Percentiles rank a stretch among this genome's conserved stretches.
Evolutionary conservation across 2,329 filamentous ascomycete genomes (phyloP).

Genomic region (Pseudomassariella vexata): DNA sequence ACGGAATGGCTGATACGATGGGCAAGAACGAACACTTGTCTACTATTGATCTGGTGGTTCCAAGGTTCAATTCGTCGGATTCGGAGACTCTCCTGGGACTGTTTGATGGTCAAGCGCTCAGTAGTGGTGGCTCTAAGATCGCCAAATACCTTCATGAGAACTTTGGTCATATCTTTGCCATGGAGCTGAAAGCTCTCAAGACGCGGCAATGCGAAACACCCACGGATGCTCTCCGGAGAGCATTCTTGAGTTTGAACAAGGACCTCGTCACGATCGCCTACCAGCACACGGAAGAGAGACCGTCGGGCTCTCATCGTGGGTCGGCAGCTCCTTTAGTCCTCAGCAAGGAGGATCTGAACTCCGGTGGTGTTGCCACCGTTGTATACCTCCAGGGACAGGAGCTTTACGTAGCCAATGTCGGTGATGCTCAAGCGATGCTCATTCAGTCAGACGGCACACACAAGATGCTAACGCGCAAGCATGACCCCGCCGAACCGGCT

Average conservation of each 20-base stretch:
- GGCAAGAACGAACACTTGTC: constrained; percentile 92
- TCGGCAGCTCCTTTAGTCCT: constrained; percentile 70
- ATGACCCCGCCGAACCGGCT: constrained; percentile 80
- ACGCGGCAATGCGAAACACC: constrained; percentile 66
- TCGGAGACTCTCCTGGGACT: constrained; percentile 88
- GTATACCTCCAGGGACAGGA: constrained; percentile 86
- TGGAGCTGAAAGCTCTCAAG: constrained; percentile 73
- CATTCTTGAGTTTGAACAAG: constrained; percentile 88
- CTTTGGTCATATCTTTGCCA: constrained; percentile 77
- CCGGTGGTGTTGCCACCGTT: constrained; percentile 87
- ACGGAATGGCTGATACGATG: constrained; percentile 95
- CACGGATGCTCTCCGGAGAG: constrained; percentile 74
- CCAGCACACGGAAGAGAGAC: constrained; percentile 71
- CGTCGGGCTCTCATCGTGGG: constrained; percentile 60
- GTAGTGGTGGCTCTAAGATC: constrained; percentile 87
- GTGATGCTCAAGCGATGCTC: constrained; percentile 91
- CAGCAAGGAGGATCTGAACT: constrained; percentile 81
- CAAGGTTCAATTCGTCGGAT: constrained; percentile 83
- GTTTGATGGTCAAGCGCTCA: constrained; percentile 89
- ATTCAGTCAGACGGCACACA: constrained; percentile 84
- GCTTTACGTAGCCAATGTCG: constrained; percentile 90
- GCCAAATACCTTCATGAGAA: constrained; percentile 96
- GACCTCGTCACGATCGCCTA: constrained; percentile 82
- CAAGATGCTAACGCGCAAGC: constrained; percentile 80
- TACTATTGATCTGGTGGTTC: constrained; percentile 91